Base-by-base conservation (phyloP, 805 yeast species). In the Martiniozyma abietophila region DNA sequence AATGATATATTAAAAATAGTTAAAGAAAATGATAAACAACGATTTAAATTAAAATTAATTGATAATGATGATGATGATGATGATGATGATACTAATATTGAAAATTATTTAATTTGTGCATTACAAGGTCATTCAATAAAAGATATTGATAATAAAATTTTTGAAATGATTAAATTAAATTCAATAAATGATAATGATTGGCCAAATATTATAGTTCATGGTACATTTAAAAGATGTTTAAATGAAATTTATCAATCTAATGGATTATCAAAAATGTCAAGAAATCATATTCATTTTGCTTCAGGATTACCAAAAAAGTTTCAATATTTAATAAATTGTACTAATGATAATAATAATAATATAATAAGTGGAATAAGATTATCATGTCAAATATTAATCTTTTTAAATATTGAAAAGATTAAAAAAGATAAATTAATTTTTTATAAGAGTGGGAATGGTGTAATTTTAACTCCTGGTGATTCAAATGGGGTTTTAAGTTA, bases 221-320 rank as follows among this genome's bases (percentile, higher is more conserved):
- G 97, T 4, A 89, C 97, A 0, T 74, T 64, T 39, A 35, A 39
- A 5, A 51, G 54, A 3, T 73, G 69, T 19, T 58, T 80, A 44
- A 48, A 58, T 1, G 37, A 50, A 15, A 82, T 82, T 4, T 36
- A 67, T n/a, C 34, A 57, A 18, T 45, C 65, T 4, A 74, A 74
- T 0, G 86, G 84, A 0, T 58, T 92, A 17, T 65, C 67, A 11
- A 64, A 58, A 40, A 83, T 86, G 95, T 58, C 54, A 21, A 62
- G 98, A 47, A 79, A 79, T 44, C 97, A 92, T 53, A 74, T 92
- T 12, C 98, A 92, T 58, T 66, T 89, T 51, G 83, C 97, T 0
- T 59, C 72, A 1, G 78, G 77, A 9, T 45, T 71, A 8, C 67
- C 73, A 1, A 59, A 30, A 2, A 41, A 45, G 40, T 40, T 48